Evolutionary conservation across 1,139 yeast species (phyloP).

Genomic region (Blastobotrys elegans): DNA sequence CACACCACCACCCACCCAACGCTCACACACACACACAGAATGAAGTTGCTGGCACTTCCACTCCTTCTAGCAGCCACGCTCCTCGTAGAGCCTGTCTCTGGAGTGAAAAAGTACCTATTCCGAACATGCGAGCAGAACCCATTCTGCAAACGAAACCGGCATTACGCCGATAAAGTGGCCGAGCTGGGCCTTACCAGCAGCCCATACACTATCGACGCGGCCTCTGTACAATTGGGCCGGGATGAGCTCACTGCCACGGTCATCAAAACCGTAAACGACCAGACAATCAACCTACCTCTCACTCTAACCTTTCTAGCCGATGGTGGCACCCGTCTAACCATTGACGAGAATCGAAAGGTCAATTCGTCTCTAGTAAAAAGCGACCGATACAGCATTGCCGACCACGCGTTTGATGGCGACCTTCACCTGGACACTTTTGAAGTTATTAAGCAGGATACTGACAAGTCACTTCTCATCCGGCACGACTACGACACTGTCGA

Average conservation of each 20-base stretch:
- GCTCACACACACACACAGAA: neutral
- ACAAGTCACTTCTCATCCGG: conserved; percentile 18
- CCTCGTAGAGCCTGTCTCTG: conserved; percentile 27
- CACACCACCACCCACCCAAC: neutral
- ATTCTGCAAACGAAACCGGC: conserved; percentile 77
- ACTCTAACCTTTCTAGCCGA: conserved; percentile 51
- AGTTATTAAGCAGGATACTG: conserved; percentile 3
- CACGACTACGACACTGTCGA: conserved; percentile 45
- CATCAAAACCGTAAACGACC: conserved; percentile 37
- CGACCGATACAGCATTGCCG: conserved; percentile 56
- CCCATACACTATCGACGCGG: conserved; percentile 51
- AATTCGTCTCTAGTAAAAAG: conserved; percentile 32
- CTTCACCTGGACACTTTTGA: conserved; percentile 20
- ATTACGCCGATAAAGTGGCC: conserved; percentile 51
- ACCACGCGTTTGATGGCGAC: conserved; percentile 50
- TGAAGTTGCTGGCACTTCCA: neutral
- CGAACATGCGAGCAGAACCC: conserved; percentile 80
- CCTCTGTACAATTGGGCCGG: conserved; percentile 35
- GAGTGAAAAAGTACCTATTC: conserved; percentile 68
- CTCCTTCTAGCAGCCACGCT: conserved; percentile 2
- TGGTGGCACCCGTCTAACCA: conserved; percentile 51
- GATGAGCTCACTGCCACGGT: conserved; percentile 40
- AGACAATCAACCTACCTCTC: conserved; percentile 47
- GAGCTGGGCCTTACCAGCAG: conserved; percentile 26
- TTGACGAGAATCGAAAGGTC: conserved; percentile 56